phyloP scores from a whole-genome alignment of 139 green algal species.

The Closterium sp. region DNA sequence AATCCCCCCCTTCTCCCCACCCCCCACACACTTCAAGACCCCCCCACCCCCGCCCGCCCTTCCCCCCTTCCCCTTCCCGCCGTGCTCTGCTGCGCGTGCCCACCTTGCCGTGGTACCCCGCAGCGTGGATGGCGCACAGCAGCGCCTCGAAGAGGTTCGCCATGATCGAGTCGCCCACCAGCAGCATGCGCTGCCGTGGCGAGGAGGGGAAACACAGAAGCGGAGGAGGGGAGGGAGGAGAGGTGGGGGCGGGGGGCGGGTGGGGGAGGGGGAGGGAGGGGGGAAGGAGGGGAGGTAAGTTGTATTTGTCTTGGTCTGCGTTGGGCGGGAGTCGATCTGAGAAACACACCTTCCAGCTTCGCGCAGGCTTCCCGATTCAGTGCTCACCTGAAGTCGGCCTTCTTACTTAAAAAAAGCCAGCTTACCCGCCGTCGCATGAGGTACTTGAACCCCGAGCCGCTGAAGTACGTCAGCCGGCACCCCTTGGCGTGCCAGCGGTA shows the following conservation, averaged over 20 bases:
- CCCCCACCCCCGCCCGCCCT: too few relatives aligned
- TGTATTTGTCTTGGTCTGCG: too few relatives aligned
- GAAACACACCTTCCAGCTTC: neutral
- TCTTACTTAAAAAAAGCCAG: too few relatives aligned
- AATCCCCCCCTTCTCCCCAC: neutral
- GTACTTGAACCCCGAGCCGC: neutral
- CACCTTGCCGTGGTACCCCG: neutral
- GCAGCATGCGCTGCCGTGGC: neutral
- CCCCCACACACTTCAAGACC: neutral
- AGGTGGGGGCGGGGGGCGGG: neutral
- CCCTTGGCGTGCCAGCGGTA: slow-evolving; percentile 14
- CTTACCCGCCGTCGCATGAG: slow-evolving; percentile 17
- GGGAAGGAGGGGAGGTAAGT: neutral
- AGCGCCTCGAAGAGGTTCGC: neutral
- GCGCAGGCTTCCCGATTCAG: too few relatives aligned
- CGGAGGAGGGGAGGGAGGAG: neutral
- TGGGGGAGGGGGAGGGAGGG: neutral
- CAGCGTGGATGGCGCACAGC: neutral
- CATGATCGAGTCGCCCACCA: neutral
- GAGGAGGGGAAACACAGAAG: neutral
- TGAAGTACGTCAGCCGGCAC: slow-evolving; percentile 11
- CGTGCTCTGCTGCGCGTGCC: neutral
- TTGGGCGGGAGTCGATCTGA: too few relatives aligned
- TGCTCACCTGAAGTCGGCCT: too few relatives aligned
- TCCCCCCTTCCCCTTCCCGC: neutral